Conservation (phyloP, 768 basidiomycete genomes). For the Termitomyces heimii region DNA sequence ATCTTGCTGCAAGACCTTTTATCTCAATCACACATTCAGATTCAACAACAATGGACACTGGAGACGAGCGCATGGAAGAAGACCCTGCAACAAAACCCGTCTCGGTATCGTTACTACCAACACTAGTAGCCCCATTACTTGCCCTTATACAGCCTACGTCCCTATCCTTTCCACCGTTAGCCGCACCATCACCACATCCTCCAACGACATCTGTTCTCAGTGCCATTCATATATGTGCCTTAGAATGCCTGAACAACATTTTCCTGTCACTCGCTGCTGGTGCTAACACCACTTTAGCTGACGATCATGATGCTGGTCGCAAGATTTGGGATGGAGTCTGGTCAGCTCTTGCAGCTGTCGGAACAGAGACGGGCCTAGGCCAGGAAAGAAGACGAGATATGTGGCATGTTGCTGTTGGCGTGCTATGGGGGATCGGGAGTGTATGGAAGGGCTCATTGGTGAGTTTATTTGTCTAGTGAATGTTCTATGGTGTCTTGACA, state of each 20-base stretch:
- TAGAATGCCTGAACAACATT: slow-evolving; percentile 89
- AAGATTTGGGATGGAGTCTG: slow-evolving; percentile 64
- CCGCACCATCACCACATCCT: slow-evolving; percentile 68
- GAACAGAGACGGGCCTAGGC: slow-evolving; percentile 52
- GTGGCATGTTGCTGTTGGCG: slow-evolving; percentile 77
- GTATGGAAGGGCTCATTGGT: slow-evolving; percentile 70
- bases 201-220: slow-evolving; percentile 85
- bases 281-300: slow-evolving; percentile 32
- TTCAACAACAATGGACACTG: slow-evolving; percentile 15
- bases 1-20: neutral
- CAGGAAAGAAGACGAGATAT: slow-evolving; percentile 69
- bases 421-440: slow-evolving; percentile 82
- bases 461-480: slow-evolving; percentile 11
- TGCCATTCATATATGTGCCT: slow-evolving; percentile 76
- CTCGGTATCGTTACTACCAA: slow-evolving; percentile 42
- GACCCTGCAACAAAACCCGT: slow-evolving; percentile 33
- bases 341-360: slow-evolving; percentile 53
- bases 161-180: slow-evolving; percentile 77
- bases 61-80: slow-evolving; percentile 28
- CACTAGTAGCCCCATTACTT: slow-evolving; percentile 65
- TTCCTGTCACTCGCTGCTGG: slow-evolving; percentile 65
- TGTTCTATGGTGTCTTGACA: neutral
- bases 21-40: neutral
- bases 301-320: slow-evolving; percentile 43
- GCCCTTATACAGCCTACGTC: slow-evolving; percentile 66